Base-by-base conservation (phyloP, 2,329 filamentous ascomycete genomes). In the Penicillium sp. region DNA sequence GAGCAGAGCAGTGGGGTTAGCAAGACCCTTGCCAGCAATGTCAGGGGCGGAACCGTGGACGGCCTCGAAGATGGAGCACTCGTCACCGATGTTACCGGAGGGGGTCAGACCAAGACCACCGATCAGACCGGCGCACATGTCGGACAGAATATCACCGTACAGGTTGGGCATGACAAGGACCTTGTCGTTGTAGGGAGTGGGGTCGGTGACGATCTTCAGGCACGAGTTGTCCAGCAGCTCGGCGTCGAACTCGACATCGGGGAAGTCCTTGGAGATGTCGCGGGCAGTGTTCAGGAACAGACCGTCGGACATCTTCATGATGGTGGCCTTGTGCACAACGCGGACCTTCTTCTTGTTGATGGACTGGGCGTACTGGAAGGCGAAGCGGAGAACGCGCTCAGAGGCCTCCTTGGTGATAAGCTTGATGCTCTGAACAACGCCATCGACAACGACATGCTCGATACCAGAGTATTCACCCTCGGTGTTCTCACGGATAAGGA, bases 231-330 rank as follows among this genome's bases (percentile, higher is more conserved):
- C 95, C 71, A 99, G 90, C 68, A 99, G 87, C 86, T 99, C 95
- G 71, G 91, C 91, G 76, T 98, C 94, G 77, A 99, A 98, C 82
- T 97, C 91, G 74, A 99, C 91, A 71, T 88, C 84, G 66, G 95
- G 95, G 87, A 91, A 99, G 76, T 98, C 93, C 87, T 96, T 96
- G 79, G 92, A 85, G 69, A 99, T 87, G 63, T 95, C 86, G 69
- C 88, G 84, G 70, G 90, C 95, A 64, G 90, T 92, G 79, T 86
- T 90, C 70, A 99, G 86, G 88, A 99, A 99, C 63, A 99, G 91
- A 82, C 95, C 95, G 79, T 99, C 95, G 76, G 90, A 94, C 91
- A 97, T 96, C 88, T 99, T 99, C 95, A 99, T 99, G 84, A 99
- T 99, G 76, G 95, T 98, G 78, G 95, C 95, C 88, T 99, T 99